Evolutionary conservation across 805 yeast genomes (phyloP).

Genomic region (Wickerhamomyces pijperi): DNA sequence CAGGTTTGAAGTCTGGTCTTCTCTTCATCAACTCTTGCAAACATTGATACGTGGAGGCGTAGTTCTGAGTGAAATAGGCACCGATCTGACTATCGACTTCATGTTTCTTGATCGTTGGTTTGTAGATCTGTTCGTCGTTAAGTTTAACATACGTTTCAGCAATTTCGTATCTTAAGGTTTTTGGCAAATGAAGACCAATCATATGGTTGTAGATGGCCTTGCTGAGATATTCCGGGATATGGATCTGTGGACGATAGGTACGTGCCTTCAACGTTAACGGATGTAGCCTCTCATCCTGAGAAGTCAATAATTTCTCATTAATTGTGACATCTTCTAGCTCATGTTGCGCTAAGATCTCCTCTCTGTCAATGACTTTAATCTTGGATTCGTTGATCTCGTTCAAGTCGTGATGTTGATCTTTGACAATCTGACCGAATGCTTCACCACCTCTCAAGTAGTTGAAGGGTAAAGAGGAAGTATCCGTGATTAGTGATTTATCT

Average conservation of each 20-base stretch:
- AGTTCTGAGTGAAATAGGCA: constrained; percentile 71
- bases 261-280: constrained; percentile 48
- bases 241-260: constrained; percentile 35
- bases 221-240: constrained; percentile 46
- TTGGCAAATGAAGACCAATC: constrained; percentile 49
- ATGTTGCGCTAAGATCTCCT: constrained; percentile 20
- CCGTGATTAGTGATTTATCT: constrained; percentile 6
- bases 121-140: constrained; percentile 42
- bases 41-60: constrained; percentile 57
- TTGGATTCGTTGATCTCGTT: constrained; percentile 20
- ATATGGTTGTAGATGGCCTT: constrained; percentile 55
- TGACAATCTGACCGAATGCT: constrained; percentile 31
- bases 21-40: constrained; percentile 55
- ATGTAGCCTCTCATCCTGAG: constrained; percentile 33
- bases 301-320: constrained; percentile 4
- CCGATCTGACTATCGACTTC: constrained; percentile 78
- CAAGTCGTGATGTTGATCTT: constrained; percentile 24
- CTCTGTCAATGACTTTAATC: constrained; percentile 25
- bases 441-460: constrained; percentile 28
- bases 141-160: constrained; percentile 43
- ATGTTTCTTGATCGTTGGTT: constrained; percentile 28
- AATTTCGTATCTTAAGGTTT: constrained; percentile 48
- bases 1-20: constrained; percentile 50
- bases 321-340: constrained; percentile 8
- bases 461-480: constrained; percentile 17